These are phyloP conservation scores for Collybiopsis luxurians DNA, from an alignment of 768 basidiomycete genomes.

Conservation along the genomic window DNA sequence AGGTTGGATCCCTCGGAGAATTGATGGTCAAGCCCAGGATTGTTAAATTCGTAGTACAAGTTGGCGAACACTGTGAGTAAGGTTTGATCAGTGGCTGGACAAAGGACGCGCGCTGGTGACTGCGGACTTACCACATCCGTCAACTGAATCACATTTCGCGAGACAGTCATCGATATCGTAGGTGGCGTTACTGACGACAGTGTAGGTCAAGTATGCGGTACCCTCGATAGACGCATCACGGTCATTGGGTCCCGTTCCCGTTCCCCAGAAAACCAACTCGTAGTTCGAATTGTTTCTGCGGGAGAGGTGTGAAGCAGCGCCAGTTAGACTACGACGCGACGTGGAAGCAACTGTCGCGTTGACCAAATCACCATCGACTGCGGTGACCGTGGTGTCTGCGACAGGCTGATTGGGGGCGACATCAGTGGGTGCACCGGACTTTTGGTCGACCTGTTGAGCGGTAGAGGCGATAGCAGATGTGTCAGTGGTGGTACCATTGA, in stretches of 20 bases:
- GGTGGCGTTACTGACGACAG: conserved; percentile 16
- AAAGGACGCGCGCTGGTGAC: too few species aligned
- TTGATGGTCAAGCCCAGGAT: conserved; percentile 16
- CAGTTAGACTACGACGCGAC: not conserved
- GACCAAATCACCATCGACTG: conserved; percentile 14
- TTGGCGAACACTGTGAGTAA: conserved; percentile 18
- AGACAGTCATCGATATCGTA: conserved; percentile 15
- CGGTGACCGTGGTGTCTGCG: conserved; percentile 15
- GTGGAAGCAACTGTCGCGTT: conserved; percentile 5
- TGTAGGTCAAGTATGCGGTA: conserved; percentile 17
- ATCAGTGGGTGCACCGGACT: conserved; percentile 10
- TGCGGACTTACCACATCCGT: conserved; percentile 14
- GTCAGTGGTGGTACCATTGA: conserved; percentile 12
- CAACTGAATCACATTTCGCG: conserved; percentile 12
- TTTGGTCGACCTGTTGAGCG: conserved; percentile 14
- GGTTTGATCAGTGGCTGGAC: too few species aligned
- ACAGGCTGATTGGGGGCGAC: conserved; percentile 13
- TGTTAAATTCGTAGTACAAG: conserved; percentile 18
- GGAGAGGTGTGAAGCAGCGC: not conserved
- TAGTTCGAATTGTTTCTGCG: conserved; percentile 11
- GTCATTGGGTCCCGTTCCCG: conserved; percentile 9
- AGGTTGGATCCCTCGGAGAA: conserved; percentile 18
- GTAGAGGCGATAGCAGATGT: conserved; percentile 13
- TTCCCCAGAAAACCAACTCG: conserved; percentile 14
- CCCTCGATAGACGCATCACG: conserved; percentile 15